Conservation (phyloP, 371 early-diverging fungal species). For the Mortierella sp. region DNA sequence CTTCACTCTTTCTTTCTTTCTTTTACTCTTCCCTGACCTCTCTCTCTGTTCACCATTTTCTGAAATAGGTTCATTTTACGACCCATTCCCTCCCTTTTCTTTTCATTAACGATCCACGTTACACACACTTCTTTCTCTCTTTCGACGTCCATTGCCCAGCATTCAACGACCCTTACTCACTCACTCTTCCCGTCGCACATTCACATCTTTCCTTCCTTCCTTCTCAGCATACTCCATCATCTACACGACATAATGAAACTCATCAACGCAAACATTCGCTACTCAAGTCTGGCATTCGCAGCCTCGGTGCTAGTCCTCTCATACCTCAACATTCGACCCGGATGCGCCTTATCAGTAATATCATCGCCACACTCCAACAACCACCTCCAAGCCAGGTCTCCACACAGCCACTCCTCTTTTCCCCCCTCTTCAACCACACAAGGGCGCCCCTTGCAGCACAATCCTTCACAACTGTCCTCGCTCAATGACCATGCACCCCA, state of each 20-base stretch:
- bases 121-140: neutral
- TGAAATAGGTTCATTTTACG: constrained; percentile 6
- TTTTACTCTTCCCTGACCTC: neutral
- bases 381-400: neutral
- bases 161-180: neutral
- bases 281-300: neutral
- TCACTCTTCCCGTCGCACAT: neutral
- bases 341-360: neutral
- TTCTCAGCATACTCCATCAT: neutral
- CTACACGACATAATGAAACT: constrained; percentile 6
- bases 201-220: neutral
- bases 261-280: neutral
- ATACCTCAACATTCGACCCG: constrained; percentile 9
- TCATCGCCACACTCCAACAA: neutral
- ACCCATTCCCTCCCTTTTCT: neutral
- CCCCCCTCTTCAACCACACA: neutral
- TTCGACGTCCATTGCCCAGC: neutral
- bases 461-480: neutral
- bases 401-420: neutral
- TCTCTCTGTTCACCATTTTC: neutral
- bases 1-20: no score
- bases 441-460: neutral
- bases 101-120: neutral
- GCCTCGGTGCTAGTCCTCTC: constrained; percentile 1
- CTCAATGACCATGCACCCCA: neutral